Evolutionary conservation across 2,329 filamentous ascomycete genomes (phyloP).

Genomic region (Trichoderma breve): DNA sequence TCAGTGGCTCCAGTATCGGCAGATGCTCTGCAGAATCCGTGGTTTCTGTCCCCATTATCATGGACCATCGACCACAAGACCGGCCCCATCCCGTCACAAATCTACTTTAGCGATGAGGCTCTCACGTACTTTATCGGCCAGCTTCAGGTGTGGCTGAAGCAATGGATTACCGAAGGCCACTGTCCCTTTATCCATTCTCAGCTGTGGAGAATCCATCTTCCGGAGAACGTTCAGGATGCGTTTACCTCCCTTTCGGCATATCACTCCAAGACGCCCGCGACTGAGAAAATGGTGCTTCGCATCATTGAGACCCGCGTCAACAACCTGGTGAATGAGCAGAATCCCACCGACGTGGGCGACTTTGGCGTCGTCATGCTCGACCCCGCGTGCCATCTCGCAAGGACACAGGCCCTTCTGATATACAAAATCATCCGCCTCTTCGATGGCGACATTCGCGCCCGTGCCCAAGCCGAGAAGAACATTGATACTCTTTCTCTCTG

Average conservation of each 20-base stretch:
- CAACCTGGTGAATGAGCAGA: not conserved
- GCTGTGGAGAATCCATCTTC: conserved; percentile 7
- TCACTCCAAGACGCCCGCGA: conserved; percentile 6
- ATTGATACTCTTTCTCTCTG: conserved; percentile 7
- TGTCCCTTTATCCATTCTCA: conserved; percentile 14
- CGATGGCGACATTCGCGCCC: conserved; percentile 13
- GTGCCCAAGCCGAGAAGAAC: conserved; percentile 9
- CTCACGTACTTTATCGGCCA: conserved; percentile 6
- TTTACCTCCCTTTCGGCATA: not conserved
- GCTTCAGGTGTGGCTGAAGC: conserved; percentile 6
- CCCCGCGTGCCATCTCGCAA: conserved; percentile 6
- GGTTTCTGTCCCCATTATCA: not conserved
- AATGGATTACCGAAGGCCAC: not conserved
- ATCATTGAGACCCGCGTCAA: conserved; percentile 11
- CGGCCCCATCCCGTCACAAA: not conserved
- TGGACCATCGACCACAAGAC: conserved; percentile 6
- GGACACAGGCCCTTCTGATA: conserved; percentile 2
- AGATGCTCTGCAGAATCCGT: not conserved
- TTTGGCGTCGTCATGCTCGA: conserved; percentile 12
- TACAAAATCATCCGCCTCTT: conserved; percentile 16
- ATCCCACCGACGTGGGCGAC: not conserved
- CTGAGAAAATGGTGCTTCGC: conserved; percentile 1
- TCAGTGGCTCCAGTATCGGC: not conserved
- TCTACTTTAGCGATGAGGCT: conserved; percentile 10
- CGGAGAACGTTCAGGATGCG: not conserved